Percentiles rank a stretch among this genome's conserved stretches.
These are phyloP conservation scores for Teunomyces tritomae DNA, from an alignment of 805 yeast species.

Conservation along the genomic window DNA sequence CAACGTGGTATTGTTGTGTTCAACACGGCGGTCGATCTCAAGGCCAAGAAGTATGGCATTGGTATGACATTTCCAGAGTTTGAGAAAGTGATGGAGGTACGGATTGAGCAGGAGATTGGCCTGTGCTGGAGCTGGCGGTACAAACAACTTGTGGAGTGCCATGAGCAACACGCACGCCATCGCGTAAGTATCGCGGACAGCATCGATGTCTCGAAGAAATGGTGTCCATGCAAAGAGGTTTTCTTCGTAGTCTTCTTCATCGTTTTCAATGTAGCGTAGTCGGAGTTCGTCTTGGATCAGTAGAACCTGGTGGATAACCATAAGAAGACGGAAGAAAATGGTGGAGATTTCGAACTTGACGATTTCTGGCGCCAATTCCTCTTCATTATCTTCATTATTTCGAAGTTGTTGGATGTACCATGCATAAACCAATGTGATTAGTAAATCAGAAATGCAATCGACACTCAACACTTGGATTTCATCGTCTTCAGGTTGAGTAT, in stretches of 20 bases:
- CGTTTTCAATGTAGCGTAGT: conserved; percentile 41
- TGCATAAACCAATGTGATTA: conserved; percentile 39
- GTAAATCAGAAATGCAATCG: conserved; percentile 51
- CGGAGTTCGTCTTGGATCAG: conserved; percentile 43
- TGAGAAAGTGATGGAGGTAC: conserved; percentile 53
- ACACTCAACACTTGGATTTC: conserved; percentile 53
- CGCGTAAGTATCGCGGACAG: conserved; percentile 13
- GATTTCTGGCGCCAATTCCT: conserved; percentile 20
- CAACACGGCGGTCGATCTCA: conserved; percentile 45
- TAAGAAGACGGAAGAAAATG: conserved; percentile 36
- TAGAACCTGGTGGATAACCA: conserved; percentile 31
- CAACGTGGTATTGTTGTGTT: conserved; percentile 26
- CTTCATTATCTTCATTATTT: not conserved
- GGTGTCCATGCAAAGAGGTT: conserved; percentile 31
- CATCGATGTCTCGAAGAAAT: conserved; percentile 14
- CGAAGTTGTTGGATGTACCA: conserved; percentile 7
- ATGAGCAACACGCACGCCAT: conserved; percentile 32
- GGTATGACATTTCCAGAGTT: conserved; percentile 67
- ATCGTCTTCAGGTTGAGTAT: conserved; percentile 65
- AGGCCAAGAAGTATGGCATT: conserved; percentile 57
- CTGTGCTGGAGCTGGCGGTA: conserved; percentile 14
- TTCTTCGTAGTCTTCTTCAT: conserved; percentile 24
- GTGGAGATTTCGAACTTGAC: conserved; percentile 35
- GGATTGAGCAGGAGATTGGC: conserved; percentile 56
- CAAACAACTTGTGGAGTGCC: conserved; percentile 32